Evolutionary conservation across 129 eudicot genomes (phyloP).

Genomic region (Arctium lappa): DNA sequence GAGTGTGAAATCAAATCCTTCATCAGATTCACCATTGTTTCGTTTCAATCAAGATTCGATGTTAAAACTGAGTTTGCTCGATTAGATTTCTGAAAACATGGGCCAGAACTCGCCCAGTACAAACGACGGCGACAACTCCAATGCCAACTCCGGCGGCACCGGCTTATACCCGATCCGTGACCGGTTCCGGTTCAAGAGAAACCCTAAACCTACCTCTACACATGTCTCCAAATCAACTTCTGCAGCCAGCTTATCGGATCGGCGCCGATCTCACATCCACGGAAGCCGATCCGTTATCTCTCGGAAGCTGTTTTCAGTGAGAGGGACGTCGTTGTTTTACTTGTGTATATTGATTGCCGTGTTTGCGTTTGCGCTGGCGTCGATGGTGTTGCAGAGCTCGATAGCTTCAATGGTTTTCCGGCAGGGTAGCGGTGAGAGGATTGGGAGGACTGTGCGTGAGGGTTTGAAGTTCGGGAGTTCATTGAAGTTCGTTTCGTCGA

Average conservation of each 20-base stretch:
- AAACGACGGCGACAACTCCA: conserved; percentile 36
- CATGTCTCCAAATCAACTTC: conserved; percentile 10
- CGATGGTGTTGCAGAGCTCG: conserved; percentile 91
- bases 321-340: conserved; percentile 56
- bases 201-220: conserved; percentile 35
- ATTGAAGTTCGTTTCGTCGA: conserved; percentile 50
- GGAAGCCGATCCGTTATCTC: conserved; percentile 31
- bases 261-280: conserved; percentile 54
- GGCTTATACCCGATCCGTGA: conserved; percentile 59
- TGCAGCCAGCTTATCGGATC: conserved; percentile 40
- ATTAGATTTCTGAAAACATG: conserved; percentile 14
- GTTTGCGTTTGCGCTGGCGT: conserved; percentile 64
- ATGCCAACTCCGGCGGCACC: conserved; percentile 17
- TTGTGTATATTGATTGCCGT: conserved; percentile 46
- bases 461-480: conserved; percentile 71
- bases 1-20: neutral
- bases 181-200: conserved; percentile 70
- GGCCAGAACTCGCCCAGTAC: conserved; percentile 36
- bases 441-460: conserved; percentile 41
- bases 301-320: conserved; percentile 47
- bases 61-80: conserved; percentile 9
- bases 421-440: conserved; percentile 45
- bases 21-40: conserved; percentile 16
- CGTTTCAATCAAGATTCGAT: neutral
- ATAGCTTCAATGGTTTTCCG: conserved; percentile 53